Conservation (phyloP, 2,329 filamentous ascomycete species). For the Canariomyces notabilis region DNA sequence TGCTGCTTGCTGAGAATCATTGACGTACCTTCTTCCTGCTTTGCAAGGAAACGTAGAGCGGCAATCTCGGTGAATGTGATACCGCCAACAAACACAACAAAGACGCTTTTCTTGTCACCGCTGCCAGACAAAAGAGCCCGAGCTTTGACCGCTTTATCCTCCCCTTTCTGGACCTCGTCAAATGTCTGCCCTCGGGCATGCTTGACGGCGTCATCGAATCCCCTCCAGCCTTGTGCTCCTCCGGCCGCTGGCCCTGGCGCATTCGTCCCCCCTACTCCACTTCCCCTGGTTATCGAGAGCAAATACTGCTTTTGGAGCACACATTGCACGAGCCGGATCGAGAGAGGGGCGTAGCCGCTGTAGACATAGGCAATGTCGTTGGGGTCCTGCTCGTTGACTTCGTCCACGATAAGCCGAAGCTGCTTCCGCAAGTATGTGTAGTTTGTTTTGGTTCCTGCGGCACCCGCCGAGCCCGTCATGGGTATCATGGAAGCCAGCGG, state of each 20-base stretch:
- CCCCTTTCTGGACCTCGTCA: constrained; percentile 85
- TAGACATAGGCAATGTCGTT: constrained; percentile 98
- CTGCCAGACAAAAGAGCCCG: constrained; percentile 74
- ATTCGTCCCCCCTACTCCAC: constrained; percentile 42
- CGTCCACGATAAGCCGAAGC: constrained; percentile 85
- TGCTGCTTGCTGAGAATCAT: too few species aligned
- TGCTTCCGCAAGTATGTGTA: constrained; percentile 84
- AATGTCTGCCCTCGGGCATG: constrained; percentile 85
- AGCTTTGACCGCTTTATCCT: constrained; percentile 87
- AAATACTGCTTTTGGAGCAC: constrained; percentile 87
- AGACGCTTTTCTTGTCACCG: constrained; percentile 73
- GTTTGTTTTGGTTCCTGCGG: constrained; percentile 71
- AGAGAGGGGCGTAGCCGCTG: constrained; percentile 91
- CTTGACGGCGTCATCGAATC: constrained; percentile 88
- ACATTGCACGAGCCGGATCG: constrained; percentile 85
- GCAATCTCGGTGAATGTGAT: constrained; percentile 96
- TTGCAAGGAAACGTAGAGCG: constrained; percentile 82
- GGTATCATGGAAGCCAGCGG: constrained; percentile 78
- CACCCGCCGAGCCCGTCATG: constrained; percentile 55
- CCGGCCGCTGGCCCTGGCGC: constrained; percentile 47
- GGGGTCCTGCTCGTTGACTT: constrained; percentile 91
- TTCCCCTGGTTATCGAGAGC: constrained; percentile 62
- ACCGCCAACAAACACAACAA: constrained; percentile 97
- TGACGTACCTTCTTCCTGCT: constrained; percentile 65
- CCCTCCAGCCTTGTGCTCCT: constrained; percentile 77